Percentiles rank a stretch among this genome's conserved stretches.
These are phyloP conservation scores for Candida rishiriensis DNA, from an alignment of 805 yeast genomes.

Conservation along the genomic window DNA sequence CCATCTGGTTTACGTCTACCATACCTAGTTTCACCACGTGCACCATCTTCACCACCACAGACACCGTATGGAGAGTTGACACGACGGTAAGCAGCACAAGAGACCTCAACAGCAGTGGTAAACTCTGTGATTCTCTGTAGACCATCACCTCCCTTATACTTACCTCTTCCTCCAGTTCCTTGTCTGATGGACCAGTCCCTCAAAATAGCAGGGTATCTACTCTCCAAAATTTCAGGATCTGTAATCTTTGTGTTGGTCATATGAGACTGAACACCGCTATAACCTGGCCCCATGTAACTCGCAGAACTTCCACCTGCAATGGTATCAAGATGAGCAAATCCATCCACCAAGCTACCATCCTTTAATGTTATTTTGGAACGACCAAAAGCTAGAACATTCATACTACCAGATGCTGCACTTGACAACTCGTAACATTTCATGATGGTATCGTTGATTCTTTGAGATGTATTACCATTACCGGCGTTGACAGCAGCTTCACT, in stretches of 20 bases:
- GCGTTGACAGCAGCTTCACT: slow-evolving; percentile 43
- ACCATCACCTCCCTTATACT: slow-evolving; percentile 49
- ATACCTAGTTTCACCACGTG: slow-evolving; percentile 39
- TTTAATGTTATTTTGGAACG: slow-evolving; percentile 30
- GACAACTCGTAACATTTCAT: slow-evolving; percentile 75
- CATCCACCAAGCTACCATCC: slow-evolving; percentile 42
- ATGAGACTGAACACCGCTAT: slow-evolving; percentile 45
- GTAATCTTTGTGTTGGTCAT: slow-evolving; percentile 35
- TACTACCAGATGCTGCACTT: slow-evolving; percentile 89
- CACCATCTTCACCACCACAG: slow-evolving; percentile 50
- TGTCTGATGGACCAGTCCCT: slow-evolving; percentile 40
- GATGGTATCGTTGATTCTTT: slow-evolving; percentile 79
- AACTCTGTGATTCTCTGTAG: slow-evolving; percentile 46
- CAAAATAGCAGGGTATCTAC: slow-evolving; percentile 46
- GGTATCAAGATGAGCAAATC: slow-evolving; percentile 53
- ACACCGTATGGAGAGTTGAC: slow-evolving; percentile 51
- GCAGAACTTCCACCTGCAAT: slow-evolving; percentile 57
- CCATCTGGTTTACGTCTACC: slow-evolving; percentile 28
- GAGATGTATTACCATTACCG: slow-evolving; percentile 73
- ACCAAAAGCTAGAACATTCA: slow-evolving; percentile 86
- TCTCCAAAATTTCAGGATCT: slow-evolving; percentile 50
- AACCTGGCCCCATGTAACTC: slow-evolving; percentile 40
- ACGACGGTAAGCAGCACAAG: slow-evolving; percentile 48
- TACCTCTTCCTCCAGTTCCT: slow-evolving; percentile 48
- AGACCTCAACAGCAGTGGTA: slow-evolving; percentile 35